Percentiles rank a stretch among this genome's conserved stretches.
These are phyloP conservation scores for Neurospora pannonica DNA, from an alignment of 495 filamentous ascomycete species.

Conservation along the genomic window DNA sequence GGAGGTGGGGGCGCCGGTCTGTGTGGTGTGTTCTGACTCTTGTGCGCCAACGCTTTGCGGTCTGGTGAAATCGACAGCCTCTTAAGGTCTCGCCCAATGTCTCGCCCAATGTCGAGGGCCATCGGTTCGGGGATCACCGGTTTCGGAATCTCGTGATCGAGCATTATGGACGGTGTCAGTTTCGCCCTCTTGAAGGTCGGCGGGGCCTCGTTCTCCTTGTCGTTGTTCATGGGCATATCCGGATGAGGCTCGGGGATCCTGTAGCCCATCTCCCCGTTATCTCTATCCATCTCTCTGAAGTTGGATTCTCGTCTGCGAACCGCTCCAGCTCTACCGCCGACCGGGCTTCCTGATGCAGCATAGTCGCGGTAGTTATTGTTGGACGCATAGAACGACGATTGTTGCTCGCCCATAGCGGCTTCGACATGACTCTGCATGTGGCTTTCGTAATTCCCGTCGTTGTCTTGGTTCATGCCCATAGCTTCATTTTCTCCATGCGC, in stretches of 20 bases:
- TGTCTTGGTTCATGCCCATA: slow-evolving; percentile 25
- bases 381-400: slow-evolving; percentile 26
- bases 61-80: slow-evolving; percentile 39
- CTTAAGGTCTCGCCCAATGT: slow-evolving; percentile 4
- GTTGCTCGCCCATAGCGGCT: slow-evolving; percentile 20
- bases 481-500: slow-evolving; percentile 26
- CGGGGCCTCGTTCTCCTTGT: slow-evolving; percentile 77
- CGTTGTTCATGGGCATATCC: slow-evolving; percentile 47
- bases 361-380: slow-evolving; percentile 24
- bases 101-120: slow-evolving; percentile 19
- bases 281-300: slow-evolving; percentile 1
- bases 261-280: slow-evolving; percentile 35
- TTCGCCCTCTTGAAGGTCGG: slow-evolving; percentile 56
- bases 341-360: slow-evolving; percentile 35
- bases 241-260: slow-evolving; percentile 53
- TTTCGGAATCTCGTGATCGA: slow-evolving; percentile 53
- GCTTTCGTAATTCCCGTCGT: slow-evolving; percentile 12
- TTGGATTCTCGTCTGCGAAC: slow-evolving; percentile 23
- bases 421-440: slow-evolving; percentile 28
- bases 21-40: slow-evolving; percentile 77
- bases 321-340: slow-evolving; percentile 27
- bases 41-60: slow-evolving; percentile 57
- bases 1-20: slow-evolving; percentile 74
- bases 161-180: slow-evolving; percentile 34
- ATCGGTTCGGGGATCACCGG: slow-evolving; percentile 27